phyloP scores from a whole-genome alignment of 768 basidiomycete genomes.

The Postia placenta region DNA sequence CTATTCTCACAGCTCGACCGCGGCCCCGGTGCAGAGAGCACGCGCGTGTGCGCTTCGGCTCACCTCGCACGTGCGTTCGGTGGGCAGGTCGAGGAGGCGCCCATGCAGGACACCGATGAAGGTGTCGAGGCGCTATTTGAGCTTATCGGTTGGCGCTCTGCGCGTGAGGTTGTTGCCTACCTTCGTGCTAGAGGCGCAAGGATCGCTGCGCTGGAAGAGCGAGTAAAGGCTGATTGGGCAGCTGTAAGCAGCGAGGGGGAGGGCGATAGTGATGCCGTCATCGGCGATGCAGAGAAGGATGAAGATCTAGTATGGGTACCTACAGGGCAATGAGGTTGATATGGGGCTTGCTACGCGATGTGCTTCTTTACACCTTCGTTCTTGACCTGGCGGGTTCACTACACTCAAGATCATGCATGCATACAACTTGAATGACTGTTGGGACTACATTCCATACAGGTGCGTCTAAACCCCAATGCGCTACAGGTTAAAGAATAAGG shows the following conservation, averaged over 20 bases:
- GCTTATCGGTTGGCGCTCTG: conserved; percentile 51
- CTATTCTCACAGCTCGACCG: conserved; percentile 62
- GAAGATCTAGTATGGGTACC: not conserved
- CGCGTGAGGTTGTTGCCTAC: conserved; percentile 67
- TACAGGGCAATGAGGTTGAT: too few species aligned
- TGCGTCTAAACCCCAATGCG: not conserved
- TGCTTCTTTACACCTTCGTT: not conserved
- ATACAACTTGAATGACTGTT: too few species aligned
- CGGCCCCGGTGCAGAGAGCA: conserved; percentile 29
- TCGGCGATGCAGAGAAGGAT: conserved; percentile 3
- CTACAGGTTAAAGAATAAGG: conserved; percentile 1
- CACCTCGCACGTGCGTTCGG: conserved; percentile 43
- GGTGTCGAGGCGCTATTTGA: conserved; percentile 13
- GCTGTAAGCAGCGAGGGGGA: conserved; percentile 60
- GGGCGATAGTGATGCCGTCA: conserved; percentile 14
- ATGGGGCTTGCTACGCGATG: too few species aligned
- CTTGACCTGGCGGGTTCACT: not conserved
- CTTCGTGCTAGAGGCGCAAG: conserved; percentile 68
- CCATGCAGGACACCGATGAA: conserved; percentile 16
- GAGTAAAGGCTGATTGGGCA: conserved; percentile 66
- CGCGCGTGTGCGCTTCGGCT: conserved; percentile 41
- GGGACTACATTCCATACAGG: too few species aligned
- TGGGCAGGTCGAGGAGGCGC: conserved; percentile 29
- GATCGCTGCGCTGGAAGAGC: conserved; percentile 44
- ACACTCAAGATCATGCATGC: too few species aligned